A percentile compares a stretch with the other conserved stretches of the same genome.
These are phyloP conservation scores for Diospyros lotus DNA, from an alignment of 148 eudicot species.

Conservation along the genomic window DNA sequence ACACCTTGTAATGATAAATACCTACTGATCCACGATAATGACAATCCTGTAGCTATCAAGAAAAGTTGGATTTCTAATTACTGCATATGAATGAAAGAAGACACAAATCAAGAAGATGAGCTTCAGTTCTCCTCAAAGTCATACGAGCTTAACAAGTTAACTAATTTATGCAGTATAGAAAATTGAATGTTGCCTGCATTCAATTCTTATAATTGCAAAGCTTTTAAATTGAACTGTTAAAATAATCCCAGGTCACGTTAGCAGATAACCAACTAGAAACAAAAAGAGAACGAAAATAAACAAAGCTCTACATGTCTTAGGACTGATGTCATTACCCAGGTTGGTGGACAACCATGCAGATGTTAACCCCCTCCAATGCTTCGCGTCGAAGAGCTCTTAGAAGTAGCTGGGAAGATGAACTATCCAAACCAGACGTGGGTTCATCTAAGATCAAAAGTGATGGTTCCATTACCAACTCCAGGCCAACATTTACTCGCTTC, in stretches of 20 bases:
- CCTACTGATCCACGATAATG: not conserved
- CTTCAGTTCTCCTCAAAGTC: not conserved
- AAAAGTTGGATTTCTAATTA: not conserved
- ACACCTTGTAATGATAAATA: not conserved
- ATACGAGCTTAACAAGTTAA: not conserved
- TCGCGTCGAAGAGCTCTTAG: slow-evolving; percentile 46
- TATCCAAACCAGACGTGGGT: slow-evolving; percentile 53
- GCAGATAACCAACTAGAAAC: not conserved
- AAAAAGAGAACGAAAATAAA: not conserved
- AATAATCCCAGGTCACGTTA: not conserved
- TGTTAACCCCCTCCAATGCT: slow-evolving; percentile 47
- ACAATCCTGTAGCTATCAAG: not conserved
- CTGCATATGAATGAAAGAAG: not conserved
- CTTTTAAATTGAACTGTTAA: not conserved
- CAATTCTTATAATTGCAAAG: not conserved
- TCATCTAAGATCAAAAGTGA: slow-evolving; percentile 49
- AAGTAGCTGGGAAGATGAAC: slow-evolving; percentile 47
- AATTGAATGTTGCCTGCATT: not conserved
- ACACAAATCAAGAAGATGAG: slow-evolving; percentile 1
- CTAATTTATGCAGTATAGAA: not conserved
- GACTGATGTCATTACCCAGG: slow-evolving; percentile 32
- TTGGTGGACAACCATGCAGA: slow-evolving; percentile 52
- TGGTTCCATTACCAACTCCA: slow-evolving; percentile 54
- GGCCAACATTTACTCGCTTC: slow-evolving; percentile 48
- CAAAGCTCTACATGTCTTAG: not conserved